Evolutionary conservation across 495 filamentous ascomycete species (phyloP).

Genomic region (Penicillium steckii): DNA sequence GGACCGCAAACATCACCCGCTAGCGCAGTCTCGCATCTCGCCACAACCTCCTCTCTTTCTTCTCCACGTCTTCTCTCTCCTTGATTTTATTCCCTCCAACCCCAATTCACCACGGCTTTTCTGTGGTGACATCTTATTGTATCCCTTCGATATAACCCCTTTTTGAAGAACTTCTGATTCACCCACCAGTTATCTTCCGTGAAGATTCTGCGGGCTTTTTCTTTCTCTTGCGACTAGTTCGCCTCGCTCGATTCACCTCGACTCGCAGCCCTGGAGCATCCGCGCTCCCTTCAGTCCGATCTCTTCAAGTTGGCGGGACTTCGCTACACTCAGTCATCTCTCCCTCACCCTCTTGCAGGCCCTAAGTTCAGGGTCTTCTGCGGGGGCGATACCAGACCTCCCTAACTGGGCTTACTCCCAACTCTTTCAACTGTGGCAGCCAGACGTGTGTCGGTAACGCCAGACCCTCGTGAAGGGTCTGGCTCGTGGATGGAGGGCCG

Average conservation of each 20-base stretch:
- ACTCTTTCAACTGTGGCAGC: conserved; percentile 34
- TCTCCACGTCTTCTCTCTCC: conserved; percentile 1
- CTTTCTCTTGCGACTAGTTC: conserved; percentile 8
- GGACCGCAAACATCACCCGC: background rate
- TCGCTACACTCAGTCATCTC: conserved; percentile 71
- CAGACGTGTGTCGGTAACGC: conserved; percentile 43
- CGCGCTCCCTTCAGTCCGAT: conserved; percentile 37
- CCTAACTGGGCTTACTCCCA: conserved; percentile 70
- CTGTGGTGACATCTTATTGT: background rate
- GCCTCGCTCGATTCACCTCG: conserved; percentile 13
- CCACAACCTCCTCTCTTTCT: conserved; percentile 2
- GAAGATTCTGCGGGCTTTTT: conserved; percentile 10
- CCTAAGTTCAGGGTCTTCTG: conserved; percentile 87
- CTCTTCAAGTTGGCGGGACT: conserved; percentile 98
- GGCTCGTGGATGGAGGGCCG: conserved; percentile 45
- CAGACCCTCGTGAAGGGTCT: conserved; percentile 50
- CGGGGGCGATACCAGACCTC: conserved; percentile 96
- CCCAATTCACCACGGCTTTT: background rate
- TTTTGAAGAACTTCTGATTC: background rate
- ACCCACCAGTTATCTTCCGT: background rate
- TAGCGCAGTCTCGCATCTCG: background rate
- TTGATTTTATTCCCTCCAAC: background rate
- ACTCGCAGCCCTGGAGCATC: conserved; percentile 35
- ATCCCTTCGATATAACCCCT: no score
- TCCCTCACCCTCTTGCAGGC: conserved; percentile 89